Percentiles rank a stretch among this genome's conserved stretches.
Conservation (phyloP, 1,284 basidiomycete species). For the Tilletia setariae region DNA sequence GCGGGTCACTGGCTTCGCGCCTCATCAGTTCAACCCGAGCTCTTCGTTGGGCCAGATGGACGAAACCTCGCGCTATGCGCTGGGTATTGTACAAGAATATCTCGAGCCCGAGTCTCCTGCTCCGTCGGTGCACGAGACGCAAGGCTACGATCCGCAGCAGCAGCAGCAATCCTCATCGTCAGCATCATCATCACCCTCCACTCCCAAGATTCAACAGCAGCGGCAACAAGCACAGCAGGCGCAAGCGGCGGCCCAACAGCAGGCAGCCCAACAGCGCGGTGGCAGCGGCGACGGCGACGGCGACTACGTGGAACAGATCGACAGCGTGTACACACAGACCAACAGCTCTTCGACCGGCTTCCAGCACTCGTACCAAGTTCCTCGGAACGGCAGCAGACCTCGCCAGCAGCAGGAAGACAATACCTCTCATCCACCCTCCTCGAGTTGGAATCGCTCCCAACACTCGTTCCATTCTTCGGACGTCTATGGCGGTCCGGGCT, state of each 20-base stretch:
- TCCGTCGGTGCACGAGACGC: background rate
- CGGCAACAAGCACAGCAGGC: background rate
- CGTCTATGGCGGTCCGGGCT: too few species aligned
- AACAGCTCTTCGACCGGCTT: too few species aligned
- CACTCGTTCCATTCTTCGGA: too few species aligned
- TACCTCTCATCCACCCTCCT: too few species aligned
- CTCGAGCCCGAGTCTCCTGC: background rate
- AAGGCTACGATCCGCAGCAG: slow-evolving; percentile 1
- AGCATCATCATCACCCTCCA: background rate
- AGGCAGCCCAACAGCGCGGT: background rate
- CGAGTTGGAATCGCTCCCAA: too few species aligned
- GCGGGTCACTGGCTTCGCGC: background rate
- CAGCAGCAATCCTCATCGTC: background rate
- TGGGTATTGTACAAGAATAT: slow-evolving; percentile 11
- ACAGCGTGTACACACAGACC: too few species aligned
- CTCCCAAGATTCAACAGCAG: background rate
- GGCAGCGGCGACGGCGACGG: too few species aligned
- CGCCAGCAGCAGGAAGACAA: too few species aligned
- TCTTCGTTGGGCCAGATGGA: background rate
- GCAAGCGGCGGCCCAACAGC: background rate
- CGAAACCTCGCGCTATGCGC: slow-evolving; percentile 7
- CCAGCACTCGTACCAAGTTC: too few species aligned
- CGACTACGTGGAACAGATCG: too few species aligned
- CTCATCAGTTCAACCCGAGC: background rate
- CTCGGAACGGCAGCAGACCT: too few species aligned